Base-by-base conservation (phyloP, 495 filamentous ascomycete species). In the Parathielavia appendiculata region DNA sequence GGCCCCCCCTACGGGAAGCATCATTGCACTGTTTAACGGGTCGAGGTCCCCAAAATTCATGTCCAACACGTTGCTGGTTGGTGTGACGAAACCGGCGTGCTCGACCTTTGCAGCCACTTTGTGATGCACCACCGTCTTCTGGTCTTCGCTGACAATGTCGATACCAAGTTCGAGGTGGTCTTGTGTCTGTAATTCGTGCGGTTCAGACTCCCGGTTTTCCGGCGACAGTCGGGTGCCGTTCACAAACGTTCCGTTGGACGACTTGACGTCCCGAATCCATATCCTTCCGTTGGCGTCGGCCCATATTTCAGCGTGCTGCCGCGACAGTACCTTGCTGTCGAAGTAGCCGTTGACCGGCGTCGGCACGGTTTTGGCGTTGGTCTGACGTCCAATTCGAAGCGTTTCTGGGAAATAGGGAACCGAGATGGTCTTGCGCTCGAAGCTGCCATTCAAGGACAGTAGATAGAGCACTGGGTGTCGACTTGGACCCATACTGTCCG, bases 161-260 rank as follows among this genome's bases (percentile, higher is more conserved):
- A 98, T 98, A 46, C 93, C 93, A 44, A 98, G 75, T 66, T 98
- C 93, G 32, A 98, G 73, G 40, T 91, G 86, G 68, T 97, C 93
- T 61, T 87, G 82, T 56, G 91, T 88, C 57, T 89, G 84, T 26
- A 98, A 74, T 64, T 96, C 90, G 62, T 96, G 90, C 0, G 93
- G 90, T 43, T 98, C 93, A 1, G 92, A 96, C 64, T 98, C 93
- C 59, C 89, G 81, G 64, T 96, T 97, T 65, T 98, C 93, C 30
- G 82, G 87, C 10, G 93, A 97, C 50, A 98, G 69, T 23, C 93
- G 83, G 17, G 85, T 80, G n/a, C 90, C 91, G 58, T 97, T 98
- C 53, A 98, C 92, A 71, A 98, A 98, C 0, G 93, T 98, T 41
- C 93, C 93, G 65, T 98, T 98, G 3, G 93, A 97, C 5, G 93